A percentile compares a stretch with the other conserved stretches of the same genome.
phyloP scores from a whole-genome alignment of 352 stramenopile species.

The Hyaloperonospora arabidopsidis region DNA sequence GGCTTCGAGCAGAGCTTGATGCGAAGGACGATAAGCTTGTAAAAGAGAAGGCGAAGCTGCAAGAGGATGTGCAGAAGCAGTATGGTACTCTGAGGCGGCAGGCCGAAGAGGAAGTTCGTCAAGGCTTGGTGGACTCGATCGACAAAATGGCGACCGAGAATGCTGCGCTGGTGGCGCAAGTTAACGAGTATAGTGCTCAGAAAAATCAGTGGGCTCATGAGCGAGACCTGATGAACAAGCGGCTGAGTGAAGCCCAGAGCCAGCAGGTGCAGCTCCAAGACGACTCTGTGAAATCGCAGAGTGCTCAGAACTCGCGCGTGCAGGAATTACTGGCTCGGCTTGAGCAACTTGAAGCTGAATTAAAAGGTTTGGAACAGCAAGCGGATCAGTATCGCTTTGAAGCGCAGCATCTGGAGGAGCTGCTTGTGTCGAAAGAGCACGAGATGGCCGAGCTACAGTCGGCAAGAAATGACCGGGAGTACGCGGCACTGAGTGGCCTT shows the following conservation, averaged over 20 bases:
- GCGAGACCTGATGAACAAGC: conserved; percentile 36
- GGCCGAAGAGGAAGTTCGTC: conserved; percentile 46
- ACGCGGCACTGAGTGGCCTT: conserved; percentile 50
- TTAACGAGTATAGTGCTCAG: conserved; percentile 33
- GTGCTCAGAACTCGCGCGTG: conserved; percentile 37
- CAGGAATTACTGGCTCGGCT: conserved; percentile 46
- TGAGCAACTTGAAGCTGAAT: conserved; percentile 38
- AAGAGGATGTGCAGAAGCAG: conserved; percentile 56
- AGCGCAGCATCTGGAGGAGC: conserved; percentile 39
- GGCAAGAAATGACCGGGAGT: conserved; percentile 44
- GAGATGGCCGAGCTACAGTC: conserved; percentile 41
- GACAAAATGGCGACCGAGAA: conserved; percentile 42
- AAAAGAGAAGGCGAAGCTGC: conserved; percentile 47
- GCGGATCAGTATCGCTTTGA: conserved; percentile 37
- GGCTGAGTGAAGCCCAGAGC: conserved; percentile 41
- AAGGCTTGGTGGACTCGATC: conserved; percentile 46
- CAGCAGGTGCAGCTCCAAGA: conserved; percentile 56
- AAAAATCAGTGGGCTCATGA: conserved; percentile 51
- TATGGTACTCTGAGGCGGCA: conserved; percentile 49
- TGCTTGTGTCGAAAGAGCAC: conserved; percentile 40
- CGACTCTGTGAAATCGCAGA: conserved; percentile 40
- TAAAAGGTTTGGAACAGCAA: conserved; percentile 35
- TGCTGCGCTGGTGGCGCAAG: conserved; percentile 33
- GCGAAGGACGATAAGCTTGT: conserved; percentile 50
- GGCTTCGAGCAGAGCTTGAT: conserved; percentile 41